Evolutionary conservation across 2,329 filamentous ascomycete genomes (phyloP).

Genomic region (Pseudogymnoascus sp.): DNA sequence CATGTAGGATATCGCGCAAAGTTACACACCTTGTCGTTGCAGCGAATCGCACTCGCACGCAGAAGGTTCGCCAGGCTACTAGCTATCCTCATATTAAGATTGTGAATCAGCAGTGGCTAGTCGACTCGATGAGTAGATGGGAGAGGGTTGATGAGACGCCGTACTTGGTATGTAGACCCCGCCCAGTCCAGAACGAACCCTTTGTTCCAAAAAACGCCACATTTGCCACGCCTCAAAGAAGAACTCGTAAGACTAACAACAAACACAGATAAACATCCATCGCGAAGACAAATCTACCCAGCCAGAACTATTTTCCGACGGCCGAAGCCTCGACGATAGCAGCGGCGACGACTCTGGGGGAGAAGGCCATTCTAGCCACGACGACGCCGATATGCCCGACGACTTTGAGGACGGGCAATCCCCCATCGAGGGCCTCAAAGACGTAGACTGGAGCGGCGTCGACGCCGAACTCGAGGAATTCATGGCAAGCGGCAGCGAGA

Average conservation of each 20-base stretch:
- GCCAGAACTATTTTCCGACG: background rate
- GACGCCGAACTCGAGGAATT: slow-evolving; percentile 75
- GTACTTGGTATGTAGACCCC: slow-evolving; percentile 46
- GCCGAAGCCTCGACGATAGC: slow-evolving; percentile 26
- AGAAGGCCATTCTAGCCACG: slow-evolving; percentile 17
- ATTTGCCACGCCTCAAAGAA: background rate
- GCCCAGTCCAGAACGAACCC: background rate
- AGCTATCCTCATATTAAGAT: slow-evolving; percentile 78
- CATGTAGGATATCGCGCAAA: slow-evolving; percentile 48
- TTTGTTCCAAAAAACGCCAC: background rate
- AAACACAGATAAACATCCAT: slow-evolving; percentile 17
- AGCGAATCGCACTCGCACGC: slow-evolving; percentile 67
- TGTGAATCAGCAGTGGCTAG: slow-evolving; percentile 85
- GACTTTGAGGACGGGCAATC: slow-evolving; percentile 45
- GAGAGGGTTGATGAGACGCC: slow-evolving; percentile 68
- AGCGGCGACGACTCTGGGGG: slow-evolving; percentile 28
- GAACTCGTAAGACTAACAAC: background rate
- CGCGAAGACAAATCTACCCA: slow-evolving; percentile 38
- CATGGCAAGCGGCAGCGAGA: slow-evolving; percentile 50
- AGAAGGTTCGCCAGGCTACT: slow-evolving; percentile 84
- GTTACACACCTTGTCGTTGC: slow-evolving; percentile 72
- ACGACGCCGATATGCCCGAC: slow-evolving; percentile 43
- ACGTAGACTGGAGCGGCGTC: slow-evolving; percentile 56
- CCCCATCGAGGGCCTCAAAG: slow-evolving; percentile 50
- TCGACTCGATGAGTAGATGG: slow-evolving; percentile 81